Evolutionary conservation across 163 green algal genomes (phyloP), one percentile per base, ranked within the genome.

Genomic region (Scenedesmus sp.): DNA sequence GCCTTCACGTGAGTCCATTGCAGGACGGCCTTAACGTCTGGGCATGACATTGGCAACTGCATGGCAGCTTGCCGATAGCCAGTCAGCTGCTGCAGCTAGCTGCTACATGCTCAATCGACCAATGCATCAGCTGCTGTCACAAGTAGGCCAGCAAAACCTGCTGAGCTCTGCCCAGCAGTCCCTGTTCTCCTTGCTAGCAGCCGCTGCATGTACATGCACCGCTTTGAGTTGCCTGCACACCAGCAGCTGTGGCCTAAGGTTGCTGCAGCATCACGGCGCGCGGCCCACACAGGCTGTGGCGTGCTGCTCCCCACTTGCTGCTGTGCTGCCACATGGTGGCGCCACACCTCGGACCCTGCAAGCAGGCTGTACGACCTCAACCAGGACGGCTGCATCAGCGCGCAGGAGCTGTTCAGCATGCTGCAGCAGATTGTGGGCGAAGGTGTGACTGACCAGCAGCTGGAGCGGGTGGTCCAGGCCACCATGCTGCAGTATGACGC

Each of bases 401-500:
- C 85, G 26, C 40, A 84, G 76, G 85, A 90, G 68, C 85, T 90
- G 42, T 83, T 42, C 18, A 59, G 10, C 46, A 78, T 90, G 85
- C 70, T 90, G 40, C n/a, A 56, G 22, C 44, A 59, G n/a, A 73
- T 83, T 26, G 30, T 90, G 16, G 65, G 61, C 12, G 65, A 83
- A 33, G 68, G 40, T 20, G 33, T 51, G 20, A 76, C 42, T 10
- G 85, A 90, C 37, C 85, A 90, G 85, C 85, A 90, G 65, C 85
- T 90, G 68, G 85, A 90, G 26, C 68, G 76, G 5, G 85, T 90
- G 68, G 85, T 83, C 0, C 85, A 83, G 26, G 70, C 68, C 43
- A 90, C 85, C n/a, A 90, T 90, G 85, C 37, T 73, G 68, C 85
- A 90, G 65, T 88, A 61, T 43, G 83, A 88, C 83, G 59, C 56